phyloP scores from a whole-genome alignment of 768 basidiomycete species.

The Boletales sp. region DNA sequence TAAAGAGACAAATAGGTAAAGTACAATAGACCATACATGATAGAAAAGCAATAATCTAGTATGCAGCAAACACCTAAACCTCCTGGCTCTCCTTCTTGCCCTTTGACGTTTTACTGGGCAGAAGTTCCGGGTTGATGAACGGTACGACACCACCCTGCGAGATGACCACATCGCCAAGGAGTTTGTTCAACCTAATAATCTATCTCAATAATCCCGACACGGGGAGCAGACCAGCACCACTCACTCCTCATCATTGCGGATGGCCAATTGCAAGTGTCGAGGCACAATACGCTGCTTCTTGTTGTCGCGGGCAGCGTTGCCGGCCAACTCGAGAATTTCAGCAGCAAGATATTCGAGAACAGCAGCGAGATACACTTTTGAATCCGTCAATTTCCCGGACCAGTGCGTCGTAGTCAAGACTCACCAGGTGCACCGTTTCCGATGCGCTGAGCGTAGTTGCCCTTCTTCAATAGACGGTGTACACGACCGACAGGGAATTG shows the following conservation, averaged over 20 bases:
- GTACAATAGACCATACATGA: constrained; percentile 31
- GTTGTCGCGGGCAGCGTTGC: constrained; percentile 52
- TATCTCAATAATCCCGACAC: neutral
- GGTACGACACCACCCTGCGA: constrained; percentile 61
- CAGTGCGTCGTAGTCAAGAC: neutral
- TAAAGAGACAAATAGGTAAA: constrained; percentile 26
- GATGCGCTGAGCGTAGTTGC: constrained; percentile 56
- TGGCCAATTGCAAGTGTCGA: constrained; percentile 62
- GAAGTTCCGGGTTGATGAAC: constrained; percentile 47
- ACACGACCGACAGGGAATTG: constrained; percentile 60
- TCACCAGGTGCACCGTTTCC: constrained; percentile 50
- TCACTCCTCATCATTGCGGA: constrained; percentile 58
- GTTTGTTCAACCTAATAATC: constrained; percentile 32
- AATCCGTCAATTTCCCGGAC: neutral
- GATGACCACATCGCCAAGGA: constrained; percentile 50
- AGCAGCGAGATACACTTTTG: constrained; percentile 54
- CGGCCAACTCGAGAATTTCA: constrained; percentile 62
- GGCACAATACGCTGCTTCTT: constrained; percentile 63
- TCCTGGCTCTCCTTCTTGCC: constrained; percentile 52
- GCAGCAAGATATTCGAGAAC: constrained; percentile 61
- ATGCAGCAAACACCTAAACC: constrained; percentile 27
- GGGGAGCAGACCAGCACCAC: neutral
- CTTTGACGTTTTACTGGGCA: constrained; percentile 51
- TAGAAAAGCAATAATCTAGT: constrained; percentile 15
- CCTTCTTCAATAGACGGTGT: constrained; percentile 55